Base-by-base conservation (phyloP, 495 filamentous ascomycete species). In the Articulospora tetracladia region DNA sequence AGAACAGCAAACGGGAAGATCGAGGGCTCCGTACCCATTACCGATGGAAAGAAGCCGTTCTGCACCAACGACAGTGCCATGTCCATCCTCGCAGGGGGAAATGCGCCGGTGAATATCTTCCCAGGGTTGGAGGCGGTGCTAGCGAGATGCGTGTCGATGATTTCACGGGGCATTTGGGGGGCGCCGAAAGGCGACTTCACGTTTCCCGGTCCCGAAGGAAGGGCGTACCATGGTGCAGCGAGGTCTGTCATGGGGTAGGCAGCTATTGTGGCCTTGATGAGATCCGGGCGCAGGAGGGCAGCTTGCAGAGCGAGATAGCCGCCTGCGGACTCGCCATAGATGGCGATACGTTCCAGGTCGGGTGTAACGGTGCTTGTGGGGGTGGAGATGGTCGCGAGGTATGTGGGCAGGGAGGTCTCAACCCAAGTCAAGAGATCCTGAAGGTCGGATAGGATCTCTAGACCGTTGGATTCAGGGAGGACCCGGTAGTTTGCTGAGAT, bases 401-500 rank as follows among this genome's bases (percentile, higher is more conserved):
- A 59, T 1, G 23, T 13, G 0, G 41, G 12, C 0, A 66, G 52
- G 19, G 53, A 26, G 1, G 46, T 61, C 47, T 60, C 49, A 15
- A 82, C 44, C 82, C 82, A 85, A 3, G 68, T 57, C 76, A 77
- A 81, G 66, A 82, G 79, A 59, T 79, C 74, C 15, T 71, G 63
- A 7, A 83, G 50, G 59, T 85, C 82, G 24, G 71, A 64, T 49
- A 80, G 72, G 59, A 80, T 75, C 15, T 82, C 74, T 17, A 66
- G 34, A 46, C 77, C 77, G 22, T 66, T 79, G 30, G 74, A 61
- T 59, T 83, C 78, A 27, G 81, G 81, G 6, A 80, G 48, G 26
- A 85, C 72, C 10, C 80, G 79, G 71, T 85, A 82, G 68, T 82
- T 76, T n/a, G 75, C 69, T 1, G 71, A 61, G n/a, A 80, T 63